Percentiles rank a stretch among this genome's conserved stretches.
Evolutionary conservation across 306 rosid species (phyloP).

Genomic region (Medicago ruthenica): DNA sequence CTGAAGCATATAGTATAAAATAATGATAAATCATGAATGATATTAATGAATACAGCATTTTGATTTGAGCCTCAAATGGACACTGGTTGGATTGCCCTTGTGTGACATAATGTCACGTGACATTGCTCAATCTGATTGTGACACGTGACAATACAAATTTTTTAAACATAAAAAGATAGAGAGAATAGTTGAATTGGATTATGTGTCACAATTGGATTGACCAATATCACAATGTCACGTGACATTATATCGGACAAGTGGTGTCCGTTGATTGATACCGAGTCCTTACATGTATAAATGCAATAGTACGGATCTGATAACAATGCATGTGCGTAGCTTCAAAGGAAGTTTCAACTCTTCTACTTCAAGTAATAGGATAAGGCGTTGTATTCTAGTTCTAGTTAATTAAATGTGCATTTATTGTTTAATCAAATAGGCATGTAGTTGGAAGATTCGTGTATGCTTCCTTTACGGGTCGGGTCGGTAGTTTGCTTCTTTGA

Average conservation of each 20-base stretch:
- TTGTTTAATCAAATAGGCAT: constrained; percentile 21
- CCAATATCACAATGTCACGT: too few species aligned
- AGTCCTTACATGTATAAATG: background rate
- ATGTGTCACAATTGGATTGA: too few species aligned
- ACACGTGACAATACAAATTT: too few species aligned
- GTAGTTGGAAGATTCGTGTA: constrained; percentile 11
- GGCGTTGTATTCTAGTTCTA: background rate
- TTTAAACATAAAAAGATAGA: too few species aligned
- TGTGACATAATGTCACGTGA: too few species aligned
- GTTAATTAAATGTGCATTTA: constrained; percentile 37
- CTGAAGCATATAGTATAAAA: background rate
- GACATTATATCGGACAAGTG: too few species aligned
- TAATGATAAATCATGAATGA: background rate
- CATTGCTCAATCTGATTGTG: too few species aligned
- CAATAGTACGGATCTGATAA: background rate
- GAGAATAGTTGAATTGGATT: too few species aligned
- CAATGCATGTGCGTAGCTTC: constrained; percentile 35
- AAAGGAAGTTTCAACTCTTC: constrained; percentile 24
- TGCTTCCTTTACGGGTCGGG: background rate
- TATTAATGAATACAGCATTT: background rate
- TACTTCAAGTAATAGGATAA: background rate
- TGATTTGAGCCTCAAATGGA: constrained; percentile 20
- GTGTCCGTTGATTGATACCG: background rate
- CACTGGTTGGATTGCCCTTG: too few species aligned
- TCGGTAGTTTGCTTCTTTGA: background rate